Base-by-base conservation (phyloP, 129 eudicot genomes). In the Helianthus tuberosus region DNA sequence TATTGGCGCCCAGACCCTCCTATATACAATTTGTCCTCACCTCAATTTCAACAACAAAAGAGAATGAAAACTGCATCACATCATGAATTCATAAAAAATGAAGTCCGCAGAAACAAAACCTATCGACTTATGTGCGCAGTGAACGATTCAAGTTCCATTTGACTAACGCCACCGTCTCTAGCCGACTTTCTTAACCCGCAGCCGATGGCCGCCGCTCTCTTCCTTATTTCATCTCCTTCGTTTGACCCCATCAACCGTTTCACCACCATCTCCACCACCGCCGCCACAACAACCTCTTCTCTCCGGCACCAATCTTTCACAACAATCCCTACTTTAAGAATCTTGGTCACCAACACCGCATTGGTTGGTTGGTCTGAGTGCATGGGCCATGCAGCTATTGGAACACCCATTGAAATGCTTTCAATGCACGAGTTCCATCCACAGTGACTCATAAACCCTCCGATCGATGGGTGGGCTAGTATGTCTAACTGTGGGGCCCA, bases 351-450 rank as follows among this genome's bases (percentile, higher is more conserved):
- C 20, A 86, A 54, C 14, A 71, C 48, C 0, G 81, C 69, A 35
- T 86, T 89, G 38, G 50, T 72, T 1, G 96, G 89, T 46, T 89
- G 96, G 68, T 89, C 96, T 0, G 92, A 86, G 47, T 86, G 96
- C 80, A 89, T 84, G 0, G 96, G 96, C 96, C 96, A 89, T 0
- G 92, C 81, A 20, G 79, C 86, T 0, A 89, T 82, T 0, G 96
- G 92, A n/a, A 89, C 96, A 5, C 96, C 96, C 86, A 79, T 71
- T 12, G 75, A 79, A 1, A 89, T 80, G 68, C 96, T 89, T 68
- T 89, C 96, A 15, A 86, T 74, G 71, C 96, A 84, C 3, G 96
- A 89, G 67, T 84, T 89, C 92, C 96, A 89, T 0, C 96, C 96
- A 68, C 92, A 86, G 16, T 86, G 96, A 61, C 89, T 84, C 83